These are phyloP conservation scores for Pyronema domesticum DNA, from an alignment of 495 filamentous ascomycete species.

Conservation along the genomic window DNA sequence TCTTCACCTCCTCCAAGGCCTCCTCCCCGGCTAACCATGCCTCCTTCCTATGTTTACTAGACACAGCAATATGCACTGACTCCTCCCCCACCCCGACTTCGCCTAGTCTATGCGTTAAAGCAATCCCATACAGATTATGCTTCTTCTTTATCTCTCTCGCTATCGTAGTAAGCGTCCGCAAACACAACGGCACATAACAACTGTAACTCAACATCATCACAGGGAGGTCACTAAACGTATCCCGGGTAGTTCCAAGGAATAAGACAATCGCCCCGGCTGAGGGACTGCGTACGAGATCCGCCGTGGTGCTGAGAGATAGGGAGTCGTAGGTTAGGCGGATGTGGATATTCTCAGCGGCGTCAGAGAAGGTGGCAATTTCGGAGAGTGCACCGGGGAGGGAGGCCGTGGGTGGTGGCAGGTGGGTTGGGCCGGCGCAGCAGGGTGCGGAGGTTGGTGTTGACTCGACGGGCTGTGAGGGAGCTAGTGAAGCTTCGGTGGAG, in stretches of 20 bases:
- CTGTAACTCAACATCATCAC: constrained; percentile 68
- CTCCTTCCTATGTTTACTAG: constrained; percentile 65
- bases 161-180: constrained; percentile 58
- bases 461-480: too few relatives aligned
- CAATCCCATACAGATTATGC: constrained; percentile 49
- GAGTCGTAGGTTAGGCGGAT: constrained; percentile 38
- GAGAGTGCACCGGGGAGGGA: too few relatives aligned
- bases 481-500: too few relatives aligned
- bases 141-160: constrained; percentile 37
- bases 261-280: constrained; percentile 76
- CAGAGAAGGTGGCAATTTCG: background rate
- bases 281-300: constrained; percentile 54
- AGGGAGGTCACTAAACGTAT: constrained; percentile 56
- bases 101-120: constrained; percentile 75
- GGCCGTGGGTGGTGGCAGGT: too few relatives aligned
- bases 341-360: background rate
- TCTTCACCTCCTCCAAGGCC: constrained; percentile 73
- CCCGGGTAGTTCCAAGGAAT: constrained; percentile 80
- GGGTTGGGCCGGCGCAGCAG: too few relatives aligned
- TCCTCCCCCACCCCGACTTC: constrained; percentile 74
- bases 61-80: constrained; percentile 80
- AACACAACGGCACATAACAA: constrained; percentile 57
- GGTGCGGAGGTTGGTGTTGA: too few relatives aligned
- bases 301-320: constrained; percentile 41
- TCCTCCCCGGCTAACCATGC: constrained; percentile 85